A percentile compares a stretch with the other conserved stretches of the same genome.
These are phyloP conservation scores for Delonix regia DNA, from an alignment of 306 rosid species.

Conservation along the genomic window DNA sequence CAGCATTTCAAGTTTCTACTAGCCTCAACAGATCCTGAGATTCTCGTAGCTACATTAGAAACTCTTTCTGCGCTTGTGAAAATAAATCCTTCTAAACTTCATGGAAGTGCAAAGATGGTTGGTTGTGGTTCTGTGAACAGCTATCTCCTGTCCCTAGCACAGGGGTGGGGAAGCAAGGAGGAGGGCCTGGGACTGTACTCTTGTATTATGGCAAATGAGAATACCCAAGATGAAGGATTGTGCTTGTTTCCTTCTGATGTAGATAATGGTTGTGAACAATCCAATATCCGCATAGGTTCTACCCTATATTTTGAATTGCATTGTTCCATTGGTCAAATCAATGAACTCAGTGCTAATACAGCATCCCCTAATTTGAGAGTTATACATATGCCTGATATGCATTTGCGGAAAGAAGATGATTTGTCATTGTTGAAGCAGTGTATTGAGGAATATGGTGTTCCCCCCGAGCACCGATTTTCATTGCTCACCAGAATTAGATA, in stretches of 20 bases:
- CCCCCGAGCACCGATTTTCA: slow-evolving; percentile 78
- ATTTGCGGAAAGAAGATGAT: slow-evolving; percentile 80
- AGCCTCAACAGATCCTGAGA: slow-evolving; percentile 91
- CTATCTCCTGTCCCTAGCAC: slow-evolving; percentile 87
- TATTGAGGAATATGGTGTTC: slow-evolving; percentile 73
- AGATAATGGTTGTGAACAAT: slow-evolving; percentile 66
- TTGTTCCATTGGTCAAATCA: slow-evolving; percentile 56
- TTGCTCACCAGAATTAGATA: slow-evolving; percentile 91
- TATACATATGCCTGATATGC: slow-evolving; percentile 80
- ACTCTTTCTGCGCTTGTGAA: slow-evolving; percentile 91
- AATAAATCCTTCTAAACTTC: slow-evolving; percentile 91
- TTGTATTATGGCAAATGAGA: slow-evolving; percentile 83
- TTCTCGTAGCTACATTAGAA: slow-evolving; percentile 82
- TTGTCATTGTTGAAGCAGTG: slow-evolving; percentile 74
- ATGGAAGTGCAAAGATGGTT: slow-evolving; percentile 90
- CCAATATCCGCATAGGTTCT: slow-evolving; percentile 78
- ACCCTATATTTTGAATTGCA: slow-evolving; percentile 92
- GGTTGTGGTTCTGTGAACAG: slow-evolving; percentile 91
- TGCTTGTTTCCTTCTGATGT: slow-evolving; percentile 83
- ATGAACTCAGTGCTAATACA: slow-evolving; percentile 50
- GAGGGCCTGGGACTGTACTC: slow-evolving; percentile 95
- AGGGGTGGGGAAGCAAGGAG: slow-evolving; percentile 99
- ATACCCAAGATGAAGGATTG: slow-evolving; percentile 68
- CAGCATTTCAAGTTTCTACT: slow-evolving; percentile 97
- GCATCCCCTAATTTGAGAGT: slow-evolving; percentile 61